These are phyloP conservation scores for Sorghum bicolor DNA, from an alignment of 176 grass and related monocot genomes.

Conservation along the genomic window Sorghum_bicolor_NCBIv3 NC_012870.2:70642501-70643000, in stretches of 20 bases:
- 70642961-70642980: background rate
- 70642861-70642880: background rate
- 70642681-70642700: background rate
- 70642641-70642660: background rate
- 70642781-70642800: constrained; percentile 5
- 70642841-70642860: too few species aligned
- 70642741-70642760: background rate
- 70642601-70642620: background rate
- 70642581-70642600: constrained; percentile 3
- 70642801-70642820: background rate
- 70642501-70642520: background rate
- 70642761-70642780: constrained; percentile 38
- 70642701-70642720: background rate
- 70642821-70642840: too few species aligned
- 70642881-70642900: background rate
- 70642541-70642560: background rate
- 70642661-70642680: too few species aligned
- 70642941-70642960: too few species aligned
- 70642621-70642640: background rate
- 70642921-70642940: background rate
- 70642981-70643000: background rate
- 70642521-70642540: background rate
- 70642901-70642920: background rate
- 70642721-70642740: constrained; percentile 31
- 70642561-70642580: background rate